These are phyloP conservation scores for Phytopythium vexans DNA, from an alignment of 352 stramenopile genomes.

Conservation along the genomic window DNA sequence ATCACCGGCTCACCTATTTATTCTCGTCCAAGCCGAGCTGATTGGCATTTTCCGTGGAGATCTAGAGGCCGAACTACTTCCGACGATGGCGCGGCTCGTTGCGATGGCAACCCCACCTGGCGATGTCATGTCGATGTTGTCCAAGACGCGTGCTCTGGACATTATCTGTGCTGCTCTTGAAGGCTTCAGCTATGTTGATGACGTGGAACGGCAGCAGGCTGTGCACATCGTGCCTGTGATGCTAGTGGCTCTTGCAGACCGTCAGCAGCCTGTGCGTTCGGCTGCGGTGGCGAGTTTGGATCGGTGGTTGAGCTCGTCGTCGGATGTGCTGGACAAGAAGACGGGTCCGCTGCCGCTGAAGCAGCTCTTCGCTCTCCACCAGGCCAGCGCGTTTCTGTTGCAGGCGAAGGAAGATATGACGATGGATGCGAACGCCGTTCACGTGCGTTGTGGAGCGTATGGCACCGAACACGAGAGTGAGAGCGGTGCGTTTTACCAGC, in stretches of 20 bases:
- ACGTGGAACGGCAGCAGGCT: slow-evolving; percentile 40
- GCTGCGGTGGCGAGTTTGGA: slow-evolving; percentile 58
- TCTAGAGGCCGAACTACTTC: slow-evolving; percentile 50
- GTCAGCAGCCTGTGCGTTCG: slow-evolving; percentile 46
- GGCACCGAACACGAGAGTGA: slow-evolving; percentile 16
- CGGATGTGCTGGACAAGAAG: slow-evolving; percentile 14
- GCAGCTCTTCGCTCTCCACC: slow-evolving; percentile 21
- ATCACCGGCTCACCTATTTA: slow-evolving; percentile 58
- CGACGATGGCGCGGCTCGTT: slow-evolving; percentile 61
- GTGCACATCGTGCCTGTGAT: slow-evolving; percentile 56
- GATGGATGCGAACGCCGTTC: slow-evolving; percentile 65
- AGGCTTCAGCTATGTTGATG: slow-evolving; percentile 30
- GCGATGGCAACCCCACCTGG: slow-evolving; percentile 13
- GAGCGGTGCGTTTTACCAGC: slow-evolving; percentile 34
- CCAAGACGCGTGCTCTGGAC: slow-evolving; percentile 61
- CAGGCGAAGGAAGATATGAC: slow-evolving; percentile 69
- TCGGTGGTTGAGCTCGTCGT: slow-evolving; percentile 38
- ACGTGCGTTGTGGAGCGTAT: slow-evolving; percentile 49
- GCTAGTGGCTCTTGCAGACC: slow-evolving; percentile 60
- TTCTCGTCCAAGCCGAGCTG: slow-evolving; percentile 52
- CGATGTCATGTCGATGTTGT: slow-evolving; percentile 44
- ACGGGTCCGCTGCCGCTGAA: slow-evolving; percentile 21
- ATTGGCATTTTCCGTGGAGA: slow-evolving; percentile 48
- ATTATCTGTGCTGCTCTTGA: slow-evolving; percentile 69
- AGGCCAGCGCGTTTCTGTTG: slow-evolving; percentile 42